A percentile compares a stretch with the other conserved stretches of the same genome.
phyloP scores from a whole-genome alignment of 2,329 filamentous ascomycete genomes.

The Pseudocercospora fuligena region DNA sequence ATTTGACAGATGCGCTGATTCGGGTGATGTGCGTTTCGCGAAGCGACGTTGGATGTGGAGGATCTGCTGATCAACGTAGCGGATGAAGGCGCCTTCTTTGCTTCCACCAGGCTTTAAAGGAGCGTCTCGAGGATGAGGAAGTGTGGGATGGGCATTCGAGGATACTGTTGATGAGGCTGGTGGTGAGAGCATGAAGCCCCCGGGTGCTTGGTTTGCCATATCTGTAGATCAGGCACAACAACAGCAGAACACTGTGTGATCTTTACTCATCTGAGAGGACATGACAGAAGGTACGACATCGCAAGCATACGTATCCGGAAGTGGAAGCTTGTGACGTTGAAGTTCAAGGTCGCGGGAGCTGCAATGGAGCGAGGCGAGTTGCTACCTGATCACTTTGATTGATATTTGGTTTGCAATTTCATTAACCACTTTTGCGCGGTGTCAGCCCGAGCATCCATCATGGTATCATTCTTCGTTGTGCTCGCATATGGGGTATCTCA shows the following conservation, averaged over 20 bases:
- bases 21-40: constrained; percentile 52
- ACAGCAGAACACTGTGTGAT: not conserved
- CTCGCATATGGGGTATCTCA: constrained; percentile 18
- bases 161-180: constrained; percentile 54
- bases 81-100: constrained; percentile 64
- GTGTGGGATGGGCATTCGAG: constrained; percentile 40
- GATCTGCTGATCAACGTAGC: constrained; percentile 60
- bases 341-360: not conserved
- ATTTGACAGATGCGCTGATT: constrained; percentile 23
- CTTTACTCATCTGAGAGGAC: not conserved
- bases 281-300: not conserved
- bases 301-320: not conserved
- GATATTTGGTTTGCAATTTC: not conserved
- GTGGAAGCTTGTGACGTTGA: not conserved
- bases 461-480: not conserved
- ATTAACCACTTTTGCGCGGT: not conserved
- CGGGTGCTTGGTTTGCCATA: constrained; percentile 26
- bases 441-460: not conserved
- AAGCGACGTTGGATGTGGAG: constrained; percentile 58
- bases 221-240: not conserved
- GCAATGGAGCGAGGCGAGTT: not conserved
- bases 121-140: constrained; percentile 58
- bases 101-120: constrained; percentile 61
- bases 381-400: not conserved
- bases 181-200: constrained; percentile 56